phyloP scores from a whole-genome alignment of 1,284 basidiomycete species.

The Trichosporon sp. region DNA sequence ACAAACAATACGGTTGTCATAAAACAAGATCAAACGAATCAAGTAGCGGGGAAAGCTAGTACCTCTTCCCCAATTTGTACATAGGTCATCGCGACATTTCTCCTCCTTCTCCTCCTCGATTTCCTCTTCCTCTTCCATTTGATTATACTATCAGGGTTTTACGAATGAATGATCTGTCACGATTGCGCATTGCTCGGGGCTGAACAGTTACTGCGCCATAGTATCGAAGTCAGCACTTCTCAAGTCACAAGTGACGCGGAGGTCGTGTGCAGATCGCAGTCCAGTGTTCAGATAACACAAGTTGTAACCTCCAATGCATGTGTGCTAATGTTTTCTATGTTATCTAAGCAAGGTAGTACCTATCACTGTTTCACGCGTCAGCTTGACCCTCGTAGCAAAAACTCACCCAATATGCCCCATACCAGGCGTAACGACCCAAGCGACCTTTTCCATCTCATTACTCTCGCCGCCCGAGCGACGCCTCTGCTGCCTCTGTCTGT shows the following conservation, averaged over 20 bases:
- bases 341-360: conserved; percentile 16
- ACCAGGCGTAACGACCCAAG: conserved; percentile 45
- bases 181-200: not conserved
- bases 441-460: conserved; percentile 31
- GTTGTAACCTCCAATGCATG: not conserved
- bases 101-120: not conserved
- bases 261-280: too few relatives aligned
- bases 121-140: not conserved
- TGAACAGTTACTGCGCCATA: not conserved
- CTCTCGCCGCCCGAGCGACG: conserved; percentile 2
- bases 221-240: not conserved
- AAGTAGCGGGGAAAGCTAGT: not conserved
- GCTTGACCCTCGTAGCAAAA: not conserved
- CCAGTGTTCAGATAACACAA: too few relatives aligned
- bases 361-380: not conserved
- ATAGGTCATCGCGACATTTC: not conserved
- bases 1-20: not conserved
- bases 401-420: conserved; percentile 45
- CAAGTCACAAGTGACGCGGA: too few relatives aligned
- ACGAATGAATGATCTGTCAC: conserved; percentile 1
- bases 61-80: not conserved
- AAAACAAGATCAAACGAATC: not conserved
- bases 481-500: conserved; percentile 14
- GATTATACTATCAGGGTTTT: conserved; percentile 1
- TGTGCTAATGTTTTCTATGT: not conserved